Percentiles rank a stretch among this genome's conserved stretches.
Conservation (phyloP, 176 grass and related monocot genomes). For the Dendrocalamus sinicus region DNA sequence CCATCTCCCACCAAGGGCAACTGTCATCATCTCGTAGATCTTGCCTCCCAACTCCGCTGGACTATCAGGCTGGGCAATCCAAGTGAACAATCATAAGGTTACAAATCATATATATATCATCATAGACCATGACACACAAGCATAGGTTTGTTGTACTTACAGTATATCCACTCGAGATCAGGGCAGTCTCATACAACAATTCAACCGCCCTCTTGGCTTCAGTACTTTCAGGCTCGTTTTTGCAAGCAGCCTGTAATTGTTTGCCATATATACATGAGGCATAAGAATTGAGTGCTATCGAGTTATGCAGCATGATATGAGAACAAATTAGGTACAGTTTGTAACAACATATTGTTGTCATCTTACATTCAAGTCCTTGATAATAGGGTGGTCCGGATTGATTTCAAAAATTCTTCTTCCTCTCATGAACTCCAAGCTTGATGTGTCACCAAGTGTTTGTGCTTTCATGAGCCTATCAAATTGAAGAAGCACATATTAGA, state of each 20-base stretch:
- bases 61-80: constrained; percentile 66
- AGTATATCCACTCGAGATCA: constrained; percentile 98
- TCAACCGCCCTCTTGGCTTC: constrained; percentile 92
- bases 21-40: constrained; percentile 97
- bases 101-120: background rate
- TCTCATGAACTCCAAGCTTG: constrained; percentile 93
- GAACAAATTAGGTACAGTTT: background rate
- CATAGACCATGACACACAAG: background rate
- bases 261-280: background rate
- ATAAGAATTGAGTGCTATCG: background rate
- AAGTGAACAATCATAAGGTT: background rate
- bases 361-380: constrained; percentile 74
- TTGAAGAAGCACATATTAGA: constrained; percentile 16
- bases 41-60: constrained; percentile 91
- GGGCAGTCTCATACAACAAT: constrained; percentile 83
- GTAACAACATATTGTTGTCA: background rate
- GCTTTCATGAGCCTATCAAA: constrained; percentile 88
- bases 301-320: constrained; percentile 8
- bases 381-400: constrained; percentile 82
- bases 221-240: constrained; percentile 76
- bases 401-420: constrained; percentile 94
- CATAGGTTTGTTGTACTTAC: constrained; percentile 50
- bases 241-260: constrained; percentile 73
- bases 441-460: constrained; percentile 95
- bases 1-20: constrained; percentile 95